Percentiles rank a stretch among this genome's conserved stretches.
Evolutionary conservation across 2,329 filamentous ascomycete species (phyloP).

Genomic region (Sarocladium strictum): DNA sequence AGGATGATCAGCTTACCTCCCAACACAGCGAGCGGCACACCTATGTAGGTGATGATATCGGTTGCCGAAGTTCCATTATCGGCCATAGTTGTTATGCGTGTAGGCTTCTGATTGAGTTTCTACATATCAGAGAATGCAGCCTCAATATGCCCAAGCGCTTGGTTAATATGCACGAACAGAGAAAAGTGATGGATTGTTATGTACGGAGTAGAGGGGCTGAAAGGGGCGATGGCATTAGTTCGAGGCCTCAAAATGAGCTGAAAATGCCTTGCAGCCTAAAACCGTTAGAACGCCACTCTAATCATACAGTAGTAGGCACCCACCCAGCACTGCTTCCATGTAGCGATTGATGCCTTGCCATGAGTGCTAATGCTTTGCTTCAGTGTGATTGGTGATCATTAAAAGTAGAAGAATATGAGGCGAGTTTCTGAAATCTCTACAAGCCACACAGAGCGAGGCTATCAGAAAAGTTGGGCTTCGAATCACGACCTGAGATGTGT

Average conservation of each 20-base stretch:
- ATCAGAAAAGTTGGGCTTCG: too few species aligned
- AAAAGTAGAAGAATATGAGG: too few species aligned
- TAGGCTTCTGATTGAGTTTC: neutral
- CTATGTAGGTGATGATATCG: slow-evolving; percentile 51
- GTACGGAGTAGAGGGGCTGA: neutral
- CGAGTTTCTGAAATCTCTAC: too few species aligned
- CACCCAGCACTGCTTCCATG: too few species aligned
- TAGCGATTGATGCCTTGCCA: too few species aligned
- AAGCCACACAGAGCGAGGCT: too few species aligned
- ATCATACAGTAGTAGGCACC: too few species aligned
- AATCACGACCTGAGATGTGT: too few species aligned
- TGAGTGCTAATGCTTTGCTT: too few species aligned
- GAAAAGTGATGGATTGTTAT: neutral
- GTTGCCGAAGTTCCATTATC: slow-evolving; percentile 28
- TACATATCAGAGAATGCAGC: neutral
- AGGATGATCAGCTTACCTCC: slow-evolving; percentile 25
- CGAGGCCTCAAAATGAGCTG: neutral
- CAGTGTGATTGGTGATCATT: too few species aligned
- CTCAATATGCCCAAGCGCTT: neutral
- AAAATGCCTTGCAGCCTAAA: neutral
- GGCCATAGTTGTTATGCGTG: slow-evolving; percentile 19
- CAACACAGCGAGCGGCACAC: slow-evolving; percentile 52
- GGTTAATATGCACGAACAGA: too few species aligned
- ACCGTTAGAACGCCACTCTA: neutral
- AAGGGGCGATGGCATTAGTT: neutral